Base-by-base conservation (phyloP, 805 yeast species). In the Yamadazyma sp. region DNA sequence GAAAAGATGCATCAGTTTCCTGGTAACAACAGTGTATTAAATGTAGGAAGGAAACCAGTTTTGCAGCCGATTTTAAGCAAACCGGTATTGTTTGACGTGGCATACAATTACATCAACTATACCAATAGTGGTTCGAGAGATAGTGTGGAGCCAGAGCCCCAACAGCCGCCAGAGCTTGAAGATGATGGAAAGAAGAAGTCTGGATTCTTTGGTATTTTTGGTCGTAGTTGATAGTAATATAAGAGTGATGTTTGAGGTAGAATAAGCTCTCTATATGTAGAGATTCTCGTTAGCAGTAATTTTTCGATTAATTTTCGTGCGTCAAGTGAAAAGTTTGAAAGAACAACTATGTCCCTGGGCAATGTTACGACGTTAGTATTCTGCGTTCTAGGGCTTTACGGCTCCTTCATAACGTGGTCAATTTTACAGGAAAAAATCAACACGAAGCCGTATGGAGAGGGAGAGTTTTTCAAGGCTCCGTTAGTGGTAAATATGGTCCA, bases 61-160 rank as follows among this genome's bases (percentile, higher is more conserved):
- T 42, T 88, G 27, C 66, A 63, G 45, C 84, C 95, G 1, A 77
- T 85, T 1, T 73, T 80, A 37, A 77, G 82, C 40, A 91, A 93
- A 61, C 96, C 99, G 0, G 95, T 89, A 7, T 74, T 90, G 52
- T 93, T 88, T 52, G 99, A 91, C 57, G 70, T 87, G 47, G 98
- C 95, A 0, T 90, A 71, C 68, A 90, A 89, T 57, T 89, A 85
- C 54, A 74, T 90, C 37, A 69, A 71, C 23, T 81, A 80, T 52
- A 26, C 47, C 3, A 32, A 47, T 8, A 37, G 44, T 24, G 14
- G 51, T 8, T 22, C 50, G 3, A 28, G 50, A 17, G 42, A 41
- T 14, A 40, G 42, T 8, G 52, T 25, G 28, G 42, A 32, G 35
- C 45, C 49, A 9, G 21, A 36, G 25, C 24, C 28, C 8, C 24